These are phyloP conservation scores for Waltergamsia citrina DNA, from an alignment of 2,329 filamentous ascomycete genomes.

Conservation along the genomic window DNA sequence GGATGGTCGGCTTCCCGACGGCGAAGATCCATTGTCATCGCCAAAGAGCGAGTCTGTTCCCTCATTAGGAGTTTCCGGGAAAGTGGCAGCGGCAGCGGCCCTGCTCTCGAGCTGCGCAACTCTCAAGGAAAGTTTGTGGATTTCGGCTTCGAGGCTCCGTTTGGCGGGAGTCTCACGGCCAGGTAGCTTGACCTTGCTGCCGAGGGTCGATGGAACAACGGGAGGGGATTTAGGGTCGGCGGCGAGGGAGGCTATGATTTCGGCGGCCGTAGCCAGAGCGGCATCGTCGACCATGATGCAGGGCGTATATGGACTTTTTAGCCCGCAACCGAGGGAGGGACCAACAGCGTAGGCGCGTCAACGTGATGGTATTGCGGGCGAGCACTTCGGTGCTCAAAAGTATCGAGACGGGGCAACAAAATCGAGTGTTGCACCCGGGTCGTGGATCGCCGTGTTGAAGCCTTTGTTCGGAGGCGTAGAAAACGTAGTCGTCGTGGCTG, in stretches of 20 bases:
- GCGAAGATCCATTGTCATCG: slow-evolving; percentile 40
- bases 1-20: slow-evolving; percentile 31
- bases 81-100: slow-evolving; percentile 50
- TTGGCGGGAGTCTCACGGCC: slow-evolving; percentile 71
- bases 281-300: slow-evolving; percentile 42
- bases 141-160: slow-evolving; percentile 69
- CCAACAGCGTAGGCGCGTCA: background rate
- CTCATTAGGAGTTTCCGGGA: slow-evolving; percentile 80
- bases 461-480: no score
- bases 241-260: slow-evolving; percentile 44
- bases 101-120: slow-evolving; percentile 77
- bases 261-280: slow-evolving; percentile 42
- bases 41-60: slow-evolving; percentile 54
- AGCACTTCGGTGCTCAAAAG: no score
- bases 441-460: no score
- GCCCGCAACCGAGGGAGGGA: background rate
- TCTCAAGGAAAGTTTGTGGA: slow-evolving; percentile 66
- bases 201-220: slow-evolving; percentile 28
- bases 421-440: no score
- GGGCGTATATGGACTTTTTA: background rate
- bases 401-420: no score
- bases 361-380: background rate
- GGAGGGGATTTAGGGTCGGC: slow-evolving; percentile 27
- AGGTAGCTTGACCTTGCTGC: slow-evolving; percentile 57
- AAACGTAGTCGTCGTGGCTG: no score